phyloP scores from a whole-genome alignment of 2,329 filamentous ascomycete species.

The Diaporthe batatas region DNA sequence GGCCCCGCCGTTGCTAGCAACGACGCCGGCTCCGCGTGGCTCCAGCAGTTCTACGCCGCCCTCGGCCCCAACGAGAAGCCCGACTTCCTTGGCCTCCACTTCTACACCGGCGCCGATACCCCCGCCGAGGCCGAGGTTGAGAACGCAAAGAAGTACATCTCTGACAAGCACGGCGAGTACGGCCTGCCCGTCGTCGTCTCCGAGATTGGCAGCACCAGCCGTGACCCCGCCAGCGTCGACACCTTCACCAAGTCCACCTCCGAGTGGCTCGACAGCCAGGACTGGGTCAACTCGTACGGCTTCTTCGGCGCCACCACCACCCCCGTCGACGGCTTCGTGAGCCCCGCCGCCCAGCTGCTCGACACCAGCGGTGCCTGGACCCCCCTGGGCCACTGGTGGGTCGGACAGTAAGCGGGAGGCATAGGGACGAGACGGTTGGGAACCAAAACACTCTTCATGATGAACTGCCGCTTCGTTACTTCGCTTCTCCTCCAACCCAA shows the following conservation, averaged over 20 bases:
- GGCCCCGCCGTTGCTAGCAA: conserved; percentile 56
- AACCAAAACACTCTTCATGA: conserved; percentile 10
- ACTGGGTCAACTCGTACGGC: conserved; percentile 59
- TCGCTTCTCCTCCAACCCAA: conserved; percentile 14
- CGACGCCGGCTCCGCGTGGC: conserved; percentile 55
- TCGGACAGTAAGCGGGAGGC: conserved; percentile 11
- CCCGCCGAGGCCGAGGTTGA: conserved; percentile 48
- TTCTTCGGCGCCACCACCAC: conserved; percentile 59
- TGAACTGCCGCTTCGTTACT: conserved; percentile 18
- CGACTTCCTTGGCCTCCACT: conserved; percentile 59
- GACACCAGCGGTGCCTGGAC: conserved; percentile 57
- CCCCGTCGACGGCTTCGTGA: conserved; percentile 59
- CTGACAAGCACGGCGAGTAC: conserved; percentile 53
- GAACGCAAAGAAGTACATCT: conserved; percentile 54
- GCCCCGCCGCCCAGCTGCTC: conserved; percentile 61
- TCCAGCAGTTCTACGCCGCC: conserved; percentile 56
- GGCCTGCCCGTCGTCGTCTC: conserved; percentile 54
- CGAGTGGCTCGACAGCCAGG: conserved; percentile 58
- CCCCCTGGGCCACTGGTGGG: conserved; percentile 42
- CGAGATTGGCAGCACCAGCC: conserved; percentile 58
- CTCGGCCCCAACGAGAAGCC: conserved; percentile 51
- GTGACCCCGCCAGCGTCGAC: conserved; percentile 53
- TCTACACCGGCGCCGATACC: conserved; percentile 54
- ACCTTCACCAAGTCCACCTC: conserved; percentile 55
- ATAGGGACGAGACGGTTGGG: conserved; percentile 2